Base-by-base conservation (phyloP, 805 yeast species). In the Torulaspora quercuum region DNA sequence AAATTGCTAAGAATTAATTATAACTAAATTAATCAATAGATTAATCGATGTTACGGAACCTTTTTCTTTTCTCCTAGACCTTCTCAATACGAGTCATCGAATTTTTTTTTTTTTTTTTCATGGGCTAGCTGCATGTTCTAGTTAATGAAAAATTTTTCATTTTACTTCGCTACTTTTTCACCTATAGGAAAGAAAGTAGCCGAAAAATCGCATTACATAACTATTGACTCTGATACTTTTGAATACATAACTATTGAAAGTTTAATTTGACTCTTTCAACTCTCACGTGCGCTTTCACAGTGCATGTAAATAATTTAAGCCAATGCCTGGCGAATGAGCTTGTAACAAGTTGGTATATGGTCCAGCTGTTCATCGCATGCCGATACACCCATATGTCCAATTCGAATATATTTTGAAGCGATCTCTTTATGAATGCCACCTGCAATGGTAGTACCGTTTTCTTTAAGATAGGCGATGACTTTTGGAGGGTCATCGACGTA, bases 381-480 rank as follows among this genome's bases (percentile, higher is more conserved):
- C 30, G 88, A 73, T 41, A 78, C 80, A 45, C 97, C 96, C 97
- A 90, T 90, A 67, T 89, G 97, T 22, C 97, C 97, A 42, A 89
- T 79, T 64, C 97, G 77, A 69, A 90, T 85, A 68, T 89, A 89
- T 61, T 82, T 80, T 41, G 82, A 74, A 30, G 77, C 80, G 52
- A 87, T 77, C 15, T 78, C 86, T 62, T 77, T 80, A 67, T 84
- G 90, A 47, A 89, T 82, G 41, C 97, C 97, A 33, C 92, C 94
- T 29, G 97, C 95, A 32, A 89, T 73, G 22, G 82, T 77, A 15
- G 81, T 76, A 12, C 88, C 89, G 49, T 77, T 75, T 35, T 70
- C 62, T 43, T 79, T 75, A 46, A 85, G 63, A 31, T 48, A 53
- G 29, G 69, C 61, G 44, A 86, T 67, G 32, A 85, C 70, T 35